Conservation (phyloP, 2,329 filamentous ascomycete species). For the Fusarium marasasianum region DNA sequence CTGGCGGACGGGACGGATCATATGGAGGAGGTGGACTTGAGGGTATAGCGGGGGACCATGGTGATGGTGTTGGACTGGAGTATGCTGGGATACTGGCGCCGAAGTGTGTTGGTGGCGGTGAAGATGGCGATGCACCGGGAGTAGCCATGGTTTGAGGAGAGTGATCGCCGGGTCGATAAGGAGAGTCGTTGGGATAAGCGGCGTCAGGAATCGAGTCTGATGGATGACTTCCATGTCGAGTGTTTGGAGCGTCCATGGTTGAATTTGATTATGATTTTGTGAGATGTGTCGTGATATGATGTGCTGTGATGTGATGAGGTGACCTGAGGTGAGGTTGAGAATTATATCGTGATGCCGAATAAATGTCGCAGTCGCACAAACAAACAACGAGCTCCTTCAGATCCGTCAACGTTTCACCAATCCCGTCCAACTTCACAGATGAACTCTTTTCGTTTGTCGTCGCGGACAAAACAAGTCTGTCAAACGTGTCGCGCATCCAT, state of each 20-base stretch:
- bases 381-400: background rate
- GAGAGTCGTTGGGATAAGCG: constrained; percentile 46
- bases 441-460: background rate
- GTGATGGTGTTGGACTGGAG: constrained; percentile 14
- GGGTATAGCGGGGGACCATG: constrained; percentile 33
- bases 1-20: constrained; percentile 40
- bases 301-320: background rate
- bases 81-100: constrained; percentile 18
- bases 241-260: constrained; percentile 33
- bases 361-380: background rate
- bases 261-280: background rate
- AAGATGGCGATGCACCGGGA: constrained; percentile 9
- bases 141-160: constrained; percentile 9
- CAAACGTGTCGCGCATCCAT: background rate
- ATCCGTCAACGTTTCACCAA: background rate
- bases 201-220: constrained; percentile 45
- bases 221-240: constrained; percentile 36
- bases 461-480: background rate
- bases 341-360: background rate
- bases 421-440: background rate
- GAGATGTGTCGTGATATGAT: background rate
- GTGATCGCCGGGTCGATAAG: constrained; percentile 38
- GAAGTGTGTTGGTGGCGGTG: constrained; percentile 4
- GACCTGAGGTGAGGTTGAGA: background rate
- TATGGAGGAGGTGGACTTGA: constrained; percentile 43